Conservation (phyloP, 1,139 yeast species). For the Nakaseomyces nivariensis region DNA sequence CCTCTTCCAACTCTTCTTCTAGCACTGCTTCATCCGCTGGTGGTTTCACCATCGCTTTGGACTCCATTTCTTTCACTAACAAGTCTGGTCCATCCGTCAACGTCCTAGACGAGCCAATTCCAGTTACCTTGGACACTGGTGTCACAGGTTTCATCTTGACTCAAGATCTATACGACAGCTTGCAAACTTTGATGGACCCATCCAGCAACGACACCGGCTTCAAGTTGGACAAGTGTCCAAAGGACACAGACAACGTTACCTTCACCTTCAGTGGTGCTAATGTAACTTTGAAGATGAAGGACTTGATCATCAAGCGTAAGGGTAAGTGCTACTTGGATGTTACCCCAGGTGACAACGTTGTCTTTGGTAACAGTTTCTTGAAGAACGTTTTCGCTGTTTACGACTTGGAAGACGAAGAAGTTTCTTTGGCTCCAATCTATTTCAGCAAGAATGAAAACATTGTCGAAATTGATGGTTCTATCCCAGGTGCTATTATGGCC, state of each 20-base stretch:
- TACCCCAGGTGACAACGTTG: conserved; percentile 25
- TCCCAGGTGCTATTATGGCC: conserved; percentile 40
- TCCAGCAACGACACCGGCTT: conserved; percentile 28
- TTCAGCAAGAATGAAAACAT: conserved; percentile 29
- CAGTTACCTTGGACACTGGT: conserved; percentile 46
- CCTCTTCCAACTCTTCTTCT: conserved; percentile 3
- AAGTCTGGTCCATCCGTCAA: background rate
- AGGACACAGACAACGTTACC: conserved; percentile 25
- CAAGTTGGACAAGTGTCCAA: conserved; percentile 21
- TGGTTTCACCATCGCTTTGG: conserved; percentile 34
- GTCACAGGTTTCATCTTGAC: conserved; percentile 53
- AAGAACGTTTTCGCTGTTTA: conserved; percentile 67
- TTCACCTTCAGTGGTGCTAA: conserved; percentile 44
- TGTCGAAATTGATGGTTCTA: conserved; percentile 33
- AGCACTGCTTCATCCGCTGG: conserved; percentile 18
- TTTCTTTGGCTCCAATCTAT: conserved; percentile 58
- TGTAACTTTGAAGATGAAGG: conserved; percentile 38
- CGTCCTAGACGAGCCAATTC: background rate
- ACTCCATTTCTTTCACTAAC: background rate
- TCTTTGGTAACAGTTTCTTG: conserved; percentile 68
- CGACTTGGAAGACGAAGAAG: conserved; percentile 55
- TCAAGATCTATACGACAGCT: conserved; percentile 30
- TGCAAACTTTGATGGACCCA: conserved; percentile 30
- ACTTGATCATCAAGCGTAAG: conserved; percentile 26
- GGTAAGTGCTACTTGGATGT: conserved; percentile 31